Base-by-base conservation (phyloP, 768 basidiomycete genomes). In the Mycena floridula region DNA sequence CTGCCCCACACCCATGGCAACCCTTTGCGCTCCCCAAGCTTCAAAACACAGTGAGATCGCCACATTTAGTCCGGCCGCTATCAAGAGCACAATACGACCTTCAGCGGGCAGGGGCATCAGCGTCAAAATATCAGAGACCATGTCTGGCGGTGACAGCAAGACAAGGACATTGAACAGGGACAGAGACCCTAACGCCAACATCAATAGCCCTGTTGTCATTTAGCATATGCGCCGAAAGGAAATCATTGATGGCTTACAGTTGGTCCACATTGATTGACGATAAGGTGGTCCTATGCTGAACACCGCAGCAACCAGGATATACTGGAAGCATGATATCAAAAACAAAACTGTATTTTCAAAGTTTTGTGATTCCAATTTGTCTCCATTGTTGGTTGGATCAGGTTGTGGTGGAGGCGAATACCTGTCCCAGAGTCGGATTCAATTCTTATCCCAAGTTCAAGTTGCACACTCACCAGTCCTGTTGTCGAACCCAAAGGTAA, bases 231-330 rank as follows among this genome's bases (percentile, higher is more conserved):
- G 9, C 37, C 11, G 21, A 20, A 27, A 40, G 38, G 2, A 30
- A 35, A 41, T 37, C 18, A 37, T 25, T 43, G 43, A 50, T 43
- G 36, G 59, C 81, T 45, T 58, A 94, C 94, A 80, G 58, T 99
- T 99, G 13, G 93, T 89, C 80, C 87, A 92, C 76, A 98, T 89
- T 21, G 92, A 77, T 63, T 89, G 87, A 40, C 96, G 80, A 63
- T 95, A 99, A 4, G 96, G 96, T 3, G 94, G 94, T 0, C 96
- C 96, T 52, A 98, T 96, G 60, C 90, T 95, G 68, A 98, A 99
- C 1, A 98, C 92, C 0, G 85, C 95, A 11, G 95, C 96, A 7
- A 96, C 89, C 40, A 98, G 71, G 56, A 98, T 90, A 62, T 99
- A 99, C 66, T 99, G 96, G 81, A 98, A 98, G 50, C 92, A 96